Conservation (phyloP, 768 basidiomycete genomes). For the Boletales sp. region DNA sequence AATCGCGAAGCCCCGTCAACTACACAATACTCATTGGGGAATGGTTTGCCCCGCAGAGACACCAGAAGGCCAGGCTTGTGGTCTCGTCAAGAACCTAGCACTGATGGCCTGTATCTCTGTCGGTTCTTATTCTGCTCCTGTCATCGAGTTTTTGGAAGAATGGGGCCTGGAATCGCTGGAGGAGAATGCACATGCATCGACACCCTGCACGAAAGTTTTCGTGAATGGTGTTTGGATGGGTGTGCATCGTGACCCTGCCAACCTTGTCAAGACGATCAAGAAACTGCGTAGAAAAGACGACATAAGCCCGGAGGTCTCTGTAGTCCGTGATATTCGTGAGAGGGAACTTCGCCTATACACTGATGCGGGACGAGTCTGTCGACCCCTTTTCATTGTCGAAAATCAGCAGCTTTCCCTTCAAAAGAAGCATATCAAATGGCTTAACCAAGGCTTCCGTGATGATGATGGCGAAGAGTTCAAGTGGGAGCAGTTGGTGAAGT, state of each 20-base stretch:
- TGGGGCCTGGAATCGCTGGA: constrained; percentile 96
- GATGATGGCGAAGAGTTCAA: constrained; percentile 60
- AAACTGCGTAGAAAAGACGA: constrained; percentile 91
- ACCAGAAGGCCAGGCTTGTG: constrained; percentile 99
- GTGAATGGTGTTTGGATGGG: constrained; percentile 99
- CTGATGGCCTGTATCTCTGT: constrained; percentile 98
- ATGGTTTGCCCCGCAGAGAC: constrained; percentile 99
- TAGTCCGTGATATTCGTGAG: constrained; percentile 97
- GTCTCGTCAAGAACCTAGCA: constrained; percentile 96
- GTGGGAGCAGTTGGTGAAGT: constrained; percentile 83
- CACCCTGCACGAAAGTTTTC: constrained; percentile 92
- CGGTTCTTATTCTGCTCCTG: constrained; percentile 91
- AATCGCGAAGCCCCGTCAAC: constrained; percentile 97
- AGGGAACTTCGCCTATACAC: constrained; percentile 92
- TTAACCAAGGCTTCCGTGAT: constrained; percentile 56
- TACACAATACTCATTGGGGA: constrained; percentile 99
- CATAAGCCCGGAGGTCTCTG: constrained; percentile 93
- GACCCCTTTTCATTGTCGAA: constrained; percentile 95
- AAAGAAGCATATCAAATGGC: constrained; percentile 79
- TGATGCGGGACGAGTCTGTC: constrained; percentile 94
- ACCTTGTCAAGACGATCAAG: constrained; percentile 90
- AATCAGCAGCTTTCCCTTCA: constrained; percentile 80
- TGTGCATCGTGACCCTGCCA: constrained; percentile 91
- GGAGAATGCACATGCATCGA: constrained; percentile 83
- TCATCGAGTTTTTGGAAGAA: constrained; percentile 97